These are phyloP conservation scores for Rhododendron henanense DNA, from an alignment of 148 eudicot genomes.

Conservation along the genomic window DNA sequence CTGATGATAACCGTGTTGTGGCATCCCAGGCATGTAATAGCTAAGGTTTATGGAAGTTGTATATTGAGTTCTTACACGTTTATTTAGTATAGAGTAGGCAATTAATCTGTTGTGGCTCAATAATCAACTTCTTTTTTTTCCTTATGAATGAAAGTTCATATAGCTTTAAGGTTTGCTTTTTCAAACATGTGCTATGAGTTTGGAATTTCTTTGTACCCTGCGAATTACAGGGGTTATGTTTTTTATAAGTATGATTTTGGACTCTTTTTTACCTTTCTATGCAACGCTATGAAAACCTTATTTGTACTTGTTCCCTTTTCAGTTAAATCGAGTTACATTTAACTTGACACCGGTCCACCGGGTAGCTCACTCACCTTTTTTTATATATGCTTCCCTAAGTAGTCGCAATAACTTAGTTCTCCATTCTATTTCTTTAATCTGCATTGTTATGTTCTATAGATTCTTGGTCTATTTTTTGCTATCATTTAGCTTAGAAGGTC, in stretches of 20 bases:
- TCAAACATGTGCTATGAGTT: background rate
- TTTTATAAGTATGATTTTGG: background rate
- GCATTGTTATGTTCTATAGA: too few species aligned
- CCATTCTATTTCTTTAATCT: too few species aligned
- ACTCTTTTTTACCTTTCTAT: background rate
- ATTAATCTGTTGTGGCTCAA: background rate
- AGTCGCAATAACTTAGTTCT: background rate
- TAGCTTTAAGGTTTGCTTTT: background rate
- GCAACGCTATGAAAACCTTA: background rate
- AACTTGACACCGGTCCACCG: slow-evolving; percentile 91
- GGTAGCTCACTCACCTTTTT: slow-evolving; percentile 31
- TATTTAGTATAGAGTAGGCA: background rate
- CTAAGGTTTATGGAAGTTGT: background rate
- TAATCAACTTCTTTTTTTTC: background rate
- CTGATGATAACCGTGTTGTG: slow-evolving; percentile 88
- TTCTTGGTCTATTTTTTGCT: too few species aligned
- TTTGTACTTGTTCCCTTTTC: slow-evolving; percentile 21
- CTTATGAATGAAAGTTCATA: background rate
- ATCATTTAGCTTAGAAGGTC: too few species aligned
- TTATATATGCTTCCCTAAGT: background rate
- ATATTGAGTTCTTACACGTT: background rate
- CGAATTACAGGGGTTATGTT: background rate
- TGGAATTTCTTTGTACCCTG: background rate
- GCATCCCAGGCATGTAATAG: slow-evolving; percentile 81
- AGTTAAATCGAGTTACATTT: slow-evolving; percentile 88